A percentile compares a stretch with the other conserved stretches of the same genome.
Evolutionary conservation across 495 filamentous ascomycete genomes (phyloP).

Genomic region (Aspergillus cavernicola): DNA sequence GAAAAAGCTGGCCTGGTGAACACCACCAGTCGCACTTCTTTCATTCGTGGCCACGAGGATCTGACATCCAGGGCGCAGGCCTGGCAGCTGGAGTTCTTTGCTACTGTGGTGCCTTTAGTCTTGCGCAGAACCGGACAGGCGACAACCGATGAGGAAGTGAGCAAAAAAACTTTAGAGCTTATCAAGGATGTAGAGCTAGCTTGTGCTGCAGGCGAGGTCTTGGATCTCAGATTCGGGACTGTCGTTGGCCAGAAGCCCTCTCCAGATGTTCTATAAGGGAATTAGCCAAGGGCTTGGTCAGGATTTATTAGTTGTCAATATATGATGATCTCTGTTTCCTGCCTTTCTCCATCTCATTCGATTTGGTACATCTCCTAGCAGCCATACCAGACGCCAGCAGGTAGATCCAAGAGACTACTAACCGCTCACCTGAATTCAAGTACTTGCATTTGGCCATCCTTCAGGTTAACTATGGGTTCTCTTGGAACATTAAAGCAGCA

Average conservation of each 20-base stretch:
- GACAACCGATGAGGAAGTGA: neutral
- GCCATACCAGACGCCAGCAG: too few relatives aligned
- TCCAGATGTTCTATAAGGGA: too few relatives aligned
- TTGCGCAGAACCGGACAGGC: neutral
- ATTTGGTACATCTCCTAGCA: too few relatives aligned
- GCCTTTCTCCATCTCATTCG: too few relatives aligned
- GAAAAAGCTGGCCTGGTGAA: neutral
- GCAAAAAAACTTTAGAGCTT: neutral
- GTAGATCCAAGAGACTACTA: too few relatives aligned
- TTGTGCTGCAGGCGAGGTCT: neutral
- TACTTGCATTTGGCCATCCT: too few relatives aligned
- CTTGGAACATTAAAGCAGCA: too few relatives aligned
- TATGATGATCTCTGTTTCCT: too few relatives aligned
- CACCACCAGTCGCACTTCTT: neutral
- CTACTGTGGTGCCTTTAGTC: neutral
- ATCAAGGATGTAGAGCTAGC: neutral
- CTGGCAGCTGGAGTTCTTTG: neutral
- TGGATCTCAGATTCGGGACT: neutral
- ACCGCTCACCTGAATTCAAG: too few relatives aligned
- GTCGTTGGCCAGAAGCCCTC: conserved; percentile 3
- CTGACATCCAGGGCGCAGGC: neutral
- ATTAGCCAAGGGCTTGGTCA: too few relatives aligned
- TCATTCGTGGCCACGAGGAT: neutral
- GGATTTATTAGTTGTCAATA: too few relatives aligned
- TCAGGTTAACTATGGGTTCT: too few relatives aligned